Base-by-base conservation (phyloP, 805 yeast species). In the Peterozyma toletana region DNA sequence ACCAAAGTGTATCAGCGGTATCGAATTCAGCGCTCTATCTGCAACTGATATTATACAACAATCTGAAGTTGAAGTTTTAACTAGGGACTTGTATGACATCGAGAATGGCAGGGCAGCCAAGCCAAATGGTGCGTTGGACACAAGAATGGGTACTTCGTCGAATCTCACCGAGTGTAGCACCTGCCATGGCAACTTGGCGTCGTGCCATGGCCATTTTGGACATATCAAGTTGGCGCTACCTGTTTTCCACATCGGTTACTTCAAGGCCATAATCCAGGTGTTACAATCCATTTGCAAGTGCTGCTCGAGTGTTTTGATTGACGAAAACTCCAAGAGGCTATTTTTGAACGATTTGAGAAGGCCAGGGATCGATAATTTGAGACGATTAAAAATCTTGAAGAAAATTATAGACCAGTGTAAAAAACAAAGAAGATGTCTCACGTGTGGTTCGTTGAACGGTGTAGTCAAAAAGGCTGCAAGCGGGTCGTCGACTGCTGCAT, bases 201-300 rank as follows among this genome's bases (percentile, higher is more conserved):
- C 96, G 1, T 93, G 99, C 62, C 97, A 91, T 66, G 99, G 99
- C 46, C 99, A 93, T 67, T 93, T 93, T 62, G 99, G 99, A 36
- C 96, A 95, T 57, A 78, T 93, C 50, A 78, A 87, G 55, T 73
- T 93, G 42, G 96, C 98, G 0, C 69, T 93, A 38, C 99, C 99
- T 1, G 98, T 90, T 11, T 93, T 91, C 67, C 99, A 93, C 58
- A 93, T 93, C 39, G 99, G 99, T 15, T 93, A 90, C 62, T 93
- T 93, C 73, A 91, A 91, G 61, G 82, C 90, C 37, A 85, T 88
- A 17, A 85, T 93, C 51, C 84, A 80, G 57, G 89, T 93, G 35
- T 66, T 93, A 44, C 99, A 93, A 62, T 78, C 86, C 43, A 80
- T 93, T 48, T 93, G 99, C 70, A 93, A 93, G 60, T 78, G 75